A percentile compares a stretch with the other conserved stretches of the same genome.
phyloP scores from a whole-genome alignment of 169 alveolate genomes.

The Perkinsus marinus region DNA sequence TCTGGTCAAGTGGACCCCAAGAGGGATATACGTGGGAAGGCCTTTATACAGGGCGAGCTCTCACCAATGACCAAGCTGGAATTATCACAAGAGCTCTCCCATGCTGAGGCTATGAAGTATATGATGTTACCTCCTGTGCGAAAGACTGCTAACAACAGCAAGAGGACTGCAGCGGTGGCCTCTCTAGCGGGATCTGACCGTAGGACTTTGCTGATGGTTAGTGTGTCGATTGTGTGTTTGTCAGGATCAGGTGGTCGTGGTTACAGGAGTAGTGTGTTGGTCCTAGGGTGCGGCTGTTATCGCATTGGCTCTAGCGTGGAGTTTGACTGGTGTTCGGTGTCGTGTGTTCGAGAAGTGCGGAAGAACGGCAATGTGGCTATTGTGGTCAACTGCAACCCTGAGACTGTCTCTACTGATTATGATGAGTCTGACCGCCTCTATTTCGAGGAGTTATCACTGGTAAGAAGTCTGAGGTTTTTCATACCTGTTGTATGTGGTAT shows the following conservation, averaged over 20 bases:
- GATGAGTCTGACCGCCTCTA: conserved; percentile 63
- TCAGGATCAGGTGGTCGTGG: conserved; percentile 22
- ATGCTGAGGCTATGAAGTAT: not conserved
- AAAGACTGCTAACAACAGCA: not conserved
- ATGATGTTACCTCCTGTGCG: not conserved
- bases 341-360: conserved; percentile 57
- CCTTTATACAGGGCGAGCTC: not conserved
- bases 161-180: not conserved
- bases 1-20: not conserved
- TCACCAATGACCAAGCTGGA: not conserved
- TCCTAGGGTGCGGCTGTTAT: conserved; percentile 68
- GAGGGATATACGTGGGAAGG: not conserved
- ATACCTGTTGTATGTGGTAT: not conserved
- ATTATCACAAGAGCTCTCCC: not conserved
- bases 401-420: conserved; percentile 73
- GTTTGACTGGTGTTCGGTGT: conserved; percentile 73
- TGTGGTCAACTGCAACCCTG: conserved; percentile 73
- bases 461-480: conserved; percentile 41
- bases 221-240: conserved; percentile 9
- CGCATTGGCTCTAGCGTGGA: conserved; percentile 68
- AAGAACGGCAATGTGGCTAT: conserved; percentile 29
- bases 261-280: conserved; percentile 27
- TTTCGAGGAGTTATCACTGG: conserved; percentile 59
- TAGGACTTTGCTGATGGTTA: not conserved
- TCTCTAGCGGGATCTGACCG: conserved; percentile 7